These are phyloP conservation scores for Terfezia boudieri DNA, from an alignment of 495 filamentous ascomycete genomes.

Conservation along the genomic window DNA sequence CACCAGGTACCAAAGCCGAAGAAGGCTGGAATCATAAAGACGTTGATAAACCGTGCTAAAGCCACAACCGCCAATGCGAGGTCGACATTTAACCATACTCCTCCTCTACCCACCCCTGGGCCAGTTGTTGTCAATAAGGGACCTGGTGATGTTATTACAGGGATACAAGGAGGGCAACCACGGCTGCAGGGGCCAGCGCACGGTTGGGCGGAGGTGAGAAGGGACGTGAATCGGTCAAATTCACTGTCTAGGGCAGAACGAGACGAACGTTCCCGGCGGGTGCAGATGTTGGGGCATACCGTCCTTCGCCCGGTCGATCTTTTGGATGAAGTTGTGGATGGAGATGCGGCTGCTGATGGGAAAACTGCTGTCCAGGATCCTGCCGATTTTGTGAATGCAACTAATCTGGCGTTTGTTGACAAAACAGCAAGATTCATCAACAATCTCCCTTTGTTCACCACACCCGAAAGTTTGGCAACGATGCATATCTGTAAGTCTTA, in stretches of 20 bases:
- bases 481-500: constrained; percentile 89
- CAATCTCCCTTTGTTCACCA: constrained; percentile 75
- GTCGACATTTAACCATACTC: constrained; percentile 49
- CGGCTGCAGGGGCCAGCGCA: constrained; percentile 25
- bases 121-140: constrained; percentile 5
- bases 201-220: constrained; percentile 89
- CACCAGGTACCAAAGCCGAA: constrained; percentile 71
- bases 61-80: constrained; percentile 77
- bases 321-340: constrained; percentile 62
- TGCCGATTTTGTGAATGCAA: constrained; percentile 48
- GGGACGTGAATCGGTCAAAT: constrained; percentile 88
- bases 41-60: constrained; percentile 83
- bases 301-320: constrained; percentile 75
- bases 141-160: constrained; percentile 25
- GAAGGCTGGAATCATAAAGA: constrained; percentile 89
- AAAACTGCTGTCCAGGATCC: constrained; percentile 52
- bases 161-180: constrained; percentile 29
- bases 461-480: constrained; percentile 61
- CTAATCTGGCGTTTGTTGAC: constrained; percentile 67
- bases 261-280: constrained; percentile 66
- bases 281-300: constrained; percentile 82
- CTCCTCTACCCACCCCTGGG: constrained; percentile 25
- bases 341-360: constrained; percentile 75
- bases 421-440: constrained; percentile 84
- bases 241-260: constrained; percentile 75